Evolutionary conservation across 2,329 filamentous ascomycete genomes (phyloP), one percentile per base, ranked within the genome.

Genomic region (Tolypocladium inflatum): DNA sequence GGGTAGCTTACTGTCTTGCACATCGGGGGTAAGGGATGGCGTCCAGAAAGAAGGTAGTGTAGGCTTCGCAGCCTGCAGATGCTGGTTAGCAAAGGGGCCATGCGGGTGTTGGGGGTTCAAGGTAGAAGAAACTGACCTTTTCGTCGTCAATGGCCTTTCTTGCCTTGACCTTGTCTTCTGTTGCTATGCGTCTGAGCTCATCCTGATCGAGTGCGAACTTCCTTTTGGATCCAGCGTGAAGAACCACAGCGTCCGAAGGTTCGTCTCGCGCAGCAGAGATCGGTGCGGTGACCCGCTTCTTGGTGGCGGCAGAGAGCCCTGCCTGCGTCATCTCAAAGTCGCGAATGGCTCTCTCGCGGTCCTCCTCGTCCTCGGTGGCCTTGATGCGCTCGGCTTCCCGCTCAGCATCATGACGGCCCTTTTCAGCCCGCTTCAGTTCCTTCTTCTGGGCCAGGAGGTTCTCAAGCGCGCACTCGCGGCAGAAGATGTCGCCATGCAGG

Each of bases 391-490:
- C 78, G 8, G 80, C 76, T 33, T 91, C 88, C 57, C 81, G 79
- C 61, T 80, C 77, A 35, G 84, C 81, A 37, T 80, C 76, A 63
- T 87, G 85, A 23, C 82, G 78, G 26, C 82, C 80, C 64, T 84
- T 88, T 60, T 90, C 89, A 2, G 89, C 69, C 0, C 94, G 84
- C 70, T 91, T 94, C 63, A 96, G 92, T 69, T 97, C 94, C 74
- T 92, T 89, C 65, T 90, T 87, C 73, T 99, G 93, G 1, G 91
- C 83, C 1, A 97, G 80, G n/a, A 99, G 85, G 67, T 97, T 96
- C 64, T 80, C 86, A 56, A 97, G 83, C 10, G 91, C 92, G 75
- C 93, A 99, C 76, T 97, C 94, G 65, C 91, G 86, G 72, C 93
- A 99, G 76, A 97, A 97, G 17, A 99, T 80, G 72, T 97, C 92